phyloP scores from a whole-genome alignment of 2,329 filamentous ascomycete genomes.

The Colletotrichum australisinense region DNA sequence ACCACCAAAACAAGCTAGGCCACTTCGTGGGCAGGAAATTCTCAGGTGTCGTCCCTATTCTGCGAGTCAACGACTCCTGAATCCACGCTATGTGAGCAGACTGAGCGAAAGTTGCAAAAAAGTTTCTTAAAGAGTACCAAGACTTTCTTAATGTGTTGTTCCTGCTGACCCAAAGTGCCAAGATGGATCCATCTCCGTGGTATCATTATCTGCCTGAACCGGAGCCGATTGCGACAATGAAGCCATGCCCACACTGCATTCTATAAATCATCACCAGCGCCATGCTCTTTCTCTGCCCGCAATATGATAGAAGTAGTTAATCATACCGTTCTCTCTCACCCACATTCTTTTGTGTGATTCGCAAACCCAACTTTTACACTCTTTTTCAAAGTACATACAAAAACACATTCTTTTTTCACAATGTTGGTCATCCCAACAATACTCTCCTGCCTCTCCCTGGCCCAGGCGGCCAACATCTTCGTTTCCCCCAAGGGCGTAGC shows the following conservation, averaged over 20 bases:
- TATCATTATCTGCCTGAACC: background rate
- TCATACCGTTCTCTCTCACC: background rate
- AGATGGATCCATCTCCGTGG: background rate
- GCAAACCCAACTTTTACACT: slow-evolving; percentile 15
- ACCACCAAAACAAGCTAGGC: slow-evolving; percentile 6
- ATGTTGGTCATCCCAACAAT: slow-evolving; percentile 18
- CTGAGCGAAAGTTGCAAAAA: background rate
- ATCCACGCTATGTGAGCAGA: background rate
- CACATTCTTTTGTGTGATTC: background rate
- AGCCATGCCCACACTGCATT: background rate
- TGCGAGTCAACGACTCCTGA: background rate
- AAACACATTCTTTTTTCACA: background rate
- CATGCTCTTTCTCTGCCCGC: background rate
- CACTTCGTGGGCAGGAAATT: background rate
- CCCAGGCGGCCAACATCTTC: slow-evolving; percentile 51
- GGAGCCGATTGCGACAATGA: background rate
- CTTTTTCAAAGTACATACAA: slow-evolving; percentile 2
- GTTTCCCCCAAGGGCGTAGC: slow-evolving; percentile 56
- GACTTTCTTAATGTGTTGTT: background rate
- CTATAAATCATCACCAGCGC: slow-evolving; percentile 3
- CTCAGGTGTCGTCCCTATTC: too few species aligned
- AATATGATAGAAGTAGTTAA: background rate
- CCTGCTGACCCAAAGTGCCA: background rate
- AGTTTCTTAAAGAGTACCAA: slow-evolving; percentile 22
- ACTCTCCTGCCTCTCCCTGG: slow-evolving; percentile 24